Evolutionary conservation across 1,284 basidiomycete species (phyloP), one percentile per base, ranked within the genome.

Genomic region (Boletus holoroseus): DNA sequence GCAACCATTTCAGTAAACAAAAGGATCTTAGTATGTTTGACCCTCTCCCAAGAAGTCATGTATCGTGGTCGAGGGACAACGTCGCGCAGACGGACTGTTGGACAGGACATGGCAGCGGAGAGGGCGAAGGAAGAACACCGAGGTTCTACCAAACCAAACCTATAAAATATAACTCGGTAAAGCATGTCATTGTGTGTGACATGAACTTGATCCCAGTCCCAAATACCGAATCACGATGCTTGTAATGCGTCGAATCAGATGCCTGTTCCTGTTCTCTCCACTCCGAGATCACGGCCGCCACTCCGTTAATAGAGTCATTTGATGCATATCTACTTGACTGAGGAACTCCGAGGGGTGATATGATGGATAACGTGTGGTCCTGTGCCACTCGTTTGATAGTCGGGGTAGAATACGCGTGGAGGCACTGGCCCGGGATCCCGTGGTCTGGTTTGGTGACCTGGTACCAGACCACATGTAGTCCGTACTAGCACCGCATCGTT

Each of bases 1-100:
- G 81, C 82, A 36, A 82, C 70, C 57, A 76, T 73, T 63, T 85
- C 78, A 18, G 78, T 69, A 2, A 77, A 53, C 75, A 77, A 76
- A 55, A 80, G 79, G 5, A 75, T 62, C 36, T 72, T 67, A 27
- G 64, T 69, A 58, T 81, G 76, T 39, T 80, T 72, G 54, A 69
- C 62, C 44, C 69, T 74, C 60, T 85, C 82, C 79, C 83, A 85
- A 28, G 63, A 54, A 3, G 59, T 56, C 57, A 81, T 68, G 42
- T 76, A 57, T 22, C 60, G 62, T 16, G 73, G 68, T 28, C 73
- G 75, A 31, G 61, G 58, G 30, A 63, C 59, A 37, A 80, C 57
- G 51, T 79, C 75, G 24, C 70, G 64, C 40, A 76, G 63, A 56
- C 73, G 67, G 28, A 78, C 60, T 16, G 48, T 49, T 15, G 56